These are phyloP conservation scores for Scalesia atractyloides DNA, from an alignment of 129 eudicot genomes.

Conservation along the genomic window DNA sequence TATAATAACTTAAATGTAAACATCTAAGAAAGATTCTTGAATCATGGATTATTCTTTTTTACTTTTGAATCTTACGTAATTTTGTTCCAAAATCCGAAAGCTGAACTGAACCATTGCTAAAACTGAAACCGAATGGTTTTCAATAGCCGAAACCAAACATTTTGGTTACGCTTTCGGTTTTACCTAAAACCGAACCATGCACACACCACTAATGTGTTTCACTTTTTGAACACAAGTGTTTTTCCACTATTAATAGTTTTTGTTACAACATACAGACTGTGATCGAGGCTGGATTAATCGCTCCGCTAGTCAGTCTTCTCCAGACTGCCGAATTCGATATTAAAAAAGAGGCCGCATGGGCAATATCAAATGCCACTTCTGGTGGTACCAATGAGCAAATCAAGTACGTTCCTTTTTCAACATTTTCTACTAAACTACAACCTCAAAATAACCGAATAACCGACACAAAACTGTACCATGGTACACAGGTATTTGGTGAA, in stretches of 20 bases:
- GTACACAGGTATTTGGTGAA: constrained; percentile 54
- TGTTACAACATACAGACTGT: constrained; percentile 54
- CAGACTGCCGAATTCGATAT: constrained; percentile 78
- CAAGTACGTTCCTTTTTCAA: constrained; percentile 34
- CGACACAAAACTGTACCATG: not conserved
- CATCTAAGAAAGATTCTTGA: too few relatives aligned
- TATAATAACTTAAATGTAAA: too few relatives aligned
- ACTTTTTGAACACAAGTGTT: not conserved
- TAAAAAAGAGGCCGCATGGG: constrained; percentile 95
- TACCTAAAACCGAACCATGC: too few relatives aligned
- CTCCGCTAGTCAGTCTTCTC: constrained; percentile 70
- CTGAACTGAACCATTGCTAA: too few relatives aligned
- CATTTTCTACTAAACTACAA: not conserved
- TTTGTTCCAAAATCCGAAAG: too few relatives aligned
- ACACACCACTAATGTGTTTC: not conserved
- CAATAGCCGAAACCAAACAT: too few relatives aligned
- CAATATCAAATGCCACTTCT: constrained; percentile 79
- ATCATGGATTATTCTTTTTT: too few relatives aligned
- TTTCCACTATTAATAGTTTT: not conserved
- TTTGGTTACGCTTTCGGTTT: too few relatives aligned
- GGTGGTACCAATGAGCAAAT: constrained; percentile 73
- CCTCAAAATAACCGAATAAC: not conserved
- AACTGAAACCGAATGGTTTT: too few relatives aligned
- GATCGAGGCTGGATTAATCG: constrained; percentile 71
- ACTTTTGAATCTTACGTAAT: too few relatives aligned